phyloP scores from a whole-genome alignment of 495 filamentous ascomycete genomes.

The Penicillium steckii region DNA sequence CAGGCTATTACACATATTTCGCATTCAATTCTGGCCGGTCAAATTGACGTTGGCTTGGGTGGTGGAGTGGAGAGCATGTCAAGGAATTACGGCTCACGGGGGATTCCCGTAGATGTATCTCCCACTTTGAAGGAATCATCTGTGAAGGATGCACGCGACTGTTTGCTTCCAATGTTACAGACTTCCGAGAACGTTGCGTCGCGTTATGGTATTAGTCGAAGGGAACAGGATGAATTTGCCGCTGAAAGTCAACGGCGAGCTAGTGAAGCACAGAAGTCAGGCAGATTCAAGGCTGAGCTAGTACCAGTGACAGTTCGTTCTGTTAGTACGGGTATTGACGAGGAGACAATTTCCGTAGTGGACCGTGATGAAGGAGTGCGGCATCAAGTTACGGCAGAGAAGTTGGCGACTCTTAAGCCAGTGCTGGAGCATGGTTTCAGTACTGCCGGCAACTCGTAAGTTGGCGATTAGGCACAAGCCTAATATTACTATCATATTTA shows the following conservation, averaged over 20 bases:
- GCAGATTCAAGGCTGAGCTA: conserved; percentile 82
- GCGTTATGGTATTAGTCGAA: conserved; percentile 73
- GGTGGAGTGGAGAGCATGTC: conserved; percentile 83
- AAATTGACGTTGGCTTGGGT: conserved; percentile 78
- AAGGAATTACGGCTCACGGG: conserved; percentile 59
- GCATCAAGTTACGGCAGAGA: conserved; percentile 75
- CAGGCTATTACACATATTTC: conserved; percentile 86
- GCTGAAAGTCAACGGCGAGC: conserved; percentile 75
- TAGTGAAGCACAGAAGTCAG: conserved; percentile 75
- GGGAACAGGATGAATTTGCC: conserved; percentile 73
- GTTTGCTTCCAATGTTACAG: conserved; percentile 84
- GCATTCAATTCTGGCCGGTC: conserved; percentile 68
- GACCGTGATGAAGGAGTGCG: conserved; percentile 81
- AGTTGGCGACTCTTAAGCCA: conserved; percentile 69
- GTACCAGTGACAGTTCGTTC: conserved; percentile 68
- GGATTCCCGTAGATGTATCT: conserved; percentile 69
- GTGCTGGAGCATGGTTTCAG: conserved; percentile 80
- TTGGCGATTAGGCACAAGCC: too few species aligned
- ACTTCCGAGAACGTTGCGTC: conserved; percentile 83
- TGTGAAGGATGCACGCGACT: conserved; percentile 70
- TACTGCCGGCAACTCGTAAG: conserved; percentile 60
- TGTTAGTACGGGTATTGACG: conserved; percentile 66
- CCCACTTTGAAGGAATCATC: conserved; percentile 52
- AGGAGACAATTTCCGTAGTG: conserved; percentile 65
- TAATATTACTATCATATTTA: too few species aligned